Conservation (phyloP, 1,139 yeast genomes). For the Protomyces macrosporus region DNA sequence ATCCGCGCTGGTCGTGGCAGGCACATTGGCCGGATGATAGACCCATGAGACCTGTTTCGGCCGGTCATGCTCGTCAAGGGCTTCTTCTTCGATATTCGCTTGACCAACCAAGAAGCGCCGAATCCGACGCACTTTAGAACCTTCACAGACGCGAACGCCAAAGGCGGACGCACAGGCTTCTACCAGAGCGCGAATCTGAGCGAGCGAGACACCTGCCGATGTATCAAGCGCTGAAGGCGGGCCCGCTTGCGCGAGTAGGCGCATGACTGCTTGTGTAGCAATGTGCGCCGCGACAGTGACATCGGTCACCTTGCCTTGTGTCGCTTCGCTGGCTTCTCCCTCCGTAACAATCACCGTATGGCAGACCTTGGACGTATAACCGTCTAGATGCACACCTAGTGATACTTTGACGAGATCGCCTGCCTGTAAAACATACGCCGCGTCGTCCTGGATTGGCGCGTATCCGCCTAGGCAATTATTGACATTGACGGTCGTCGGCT, state of each 20-base stretch:
- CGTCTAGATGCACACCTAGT: conserved; percentile 70
- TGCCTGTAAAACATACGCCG: conserved; percentile 48
- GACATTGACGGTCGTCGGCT: conserved; percentile 83
- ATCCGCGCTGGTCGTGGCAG: conserved; percentile 29
- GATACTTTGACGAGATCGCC: conserved; percentile 81
- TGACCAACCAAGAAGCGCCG: conserved; percentile 95
- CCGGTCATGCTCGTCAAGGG: conserved; percentile 89
- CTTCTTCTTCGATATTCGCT: conserved; percentile 84
- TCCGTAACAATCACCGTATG: conserved; percentile 71
- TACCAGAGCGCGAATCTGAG: conserved; percentile 64
- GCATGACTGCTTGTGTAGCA: conserved; percentile 76
- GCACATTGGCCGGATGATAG: conserved; percentile 12
- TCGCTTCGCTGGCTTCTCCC: conserved; percentile 54
- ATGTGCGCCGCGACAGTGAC: conserved; percentile 82
- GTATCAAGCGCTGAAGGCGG: conserved; percentile 31
- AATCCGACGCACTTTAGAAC: conserved; percentile 83
- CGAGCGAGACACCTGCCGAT: conserved; percentile 52
- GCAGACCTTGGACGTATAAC: conserved; percentile 79
- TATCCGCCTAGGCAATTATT: conserved; percentile 74
- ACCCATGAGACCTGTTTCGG: conserved; percentile 37
- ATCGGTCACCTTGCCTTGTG: conserved; percentile 80
- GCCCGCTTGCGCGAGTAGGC: conserved; percentile 61
- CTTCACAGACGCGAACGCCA: conserved; percentile 82
- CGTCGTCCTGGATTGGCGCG: conserved; percentile 79
- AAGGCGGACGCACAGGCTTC: conserved; percentile 75